These are phyloP conservation scores for Globisporangium lucens DNA, from an alignment of 352 stramenopile genomes.

Conservation along the genomic window DNA sequence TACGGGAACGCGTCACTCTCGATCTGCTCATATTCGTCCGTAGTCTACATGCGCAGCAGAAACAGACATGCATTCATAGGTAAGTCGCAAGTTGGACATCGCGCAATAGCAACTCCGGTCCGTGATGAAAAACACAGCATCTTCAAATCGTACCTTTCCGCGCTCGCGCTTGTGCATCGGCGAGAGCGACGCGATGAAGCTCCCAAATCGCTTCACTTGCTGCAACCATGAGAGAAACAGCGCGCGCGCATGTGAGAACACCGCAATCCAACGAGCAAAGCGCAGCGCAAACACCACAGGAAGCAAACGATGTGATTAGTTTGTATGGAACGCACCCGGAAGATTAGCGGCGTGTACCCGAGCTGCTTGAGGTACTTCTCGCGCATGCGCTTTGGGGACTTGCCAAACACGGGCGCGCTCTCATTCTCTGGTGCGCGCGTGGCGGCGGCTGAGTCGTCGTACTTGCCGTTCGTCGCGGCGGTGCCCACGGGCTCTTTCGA, in stretches of 20 bases:
- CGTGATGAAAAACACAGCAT: neutral
- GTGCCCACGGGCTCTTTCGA: conserved; percentile 21
- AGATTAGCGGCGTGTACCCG: conserved; percentile 79
- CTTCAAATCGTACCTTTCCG: neutral
- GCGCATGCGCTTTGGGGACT: conserved; percentile 43
- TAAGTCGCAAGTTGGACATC: neutral
- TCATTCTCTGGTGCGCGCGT: conserved; percentile 11
- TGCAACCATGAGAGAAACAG: conserved; percentile 9
- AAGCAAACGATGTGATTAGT: neutral
- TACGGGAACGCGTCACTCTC: conserved; percentile 66
- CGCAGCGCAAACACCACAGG: neutral
- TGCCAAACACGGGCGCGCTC: conserved; percentile 13
- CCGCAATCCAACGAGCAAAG: neutral
- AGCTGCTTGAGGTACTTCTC: conserved; percentile 74
- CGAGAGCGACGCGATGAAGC: conserved; percentile 70
- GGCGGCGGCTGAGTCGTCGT: neutral
- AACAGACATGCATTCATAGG: neutral
- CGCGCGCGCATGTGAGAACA: neutral
- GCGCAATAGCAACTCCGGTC: neutral
- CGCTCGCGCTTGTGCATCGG: conserved; percentile 44
- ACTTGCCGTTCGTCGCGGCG: conserved; percentile 18
- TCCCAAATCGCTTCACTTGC: conserved; percentile 72
- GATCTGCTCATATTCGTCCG: conserved; percentile 35
- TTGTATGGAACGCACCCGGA: conserved; percentile 38
- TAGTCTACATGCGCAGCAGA: conserved; percentile 2